These are phyloP conservation scores for Plectosphaerella sp. DNA, from an alignment of 2,329 filamentous ascomycete genomes.

Conservation along the genomic window DNA sequence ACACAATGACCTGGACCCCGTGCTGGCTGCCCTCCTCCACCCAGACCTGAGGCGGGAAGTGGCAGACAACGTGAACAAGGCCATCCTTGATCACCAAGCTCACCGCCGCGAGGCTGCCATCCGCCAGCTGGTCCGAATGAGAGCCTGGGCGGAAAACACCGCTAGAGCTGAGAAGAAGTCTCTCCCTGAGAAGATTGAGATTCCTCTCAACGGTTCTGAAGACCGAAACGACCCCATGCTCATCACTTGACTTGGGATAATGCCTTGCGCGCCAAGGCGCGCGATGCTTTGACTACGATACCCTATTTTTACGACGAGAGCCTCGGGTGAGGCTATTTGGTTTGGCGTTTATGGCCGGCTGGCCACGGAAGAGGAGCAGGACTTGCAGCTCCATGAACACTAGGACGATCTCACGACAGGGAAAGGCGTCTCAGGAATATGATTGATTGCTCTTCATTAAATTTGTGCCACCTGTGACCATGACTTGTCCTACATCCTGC, in stretches of 20 bases:
- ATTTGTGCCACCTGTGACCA: no score
- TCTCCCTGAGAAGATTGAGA: conserved; percentile 32
- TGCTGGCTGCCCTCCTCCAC: conserved; percentile 72
- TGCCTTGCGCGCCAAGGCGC: no score
- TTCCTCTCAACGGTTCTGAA: conserved; percentile 29
- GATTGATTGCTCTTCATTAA: no score
- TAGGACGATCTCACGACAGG: no score
- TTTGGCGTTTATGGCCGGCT: no score
- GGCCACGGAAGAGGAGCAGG: no score
- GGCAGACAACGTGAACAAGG: conserved; percentile 85
- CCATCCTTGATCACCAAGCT: conserved; percentile 72
- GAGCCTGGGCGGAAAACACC: conserved; percentile 77
- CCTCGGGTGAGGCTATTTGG: no score
- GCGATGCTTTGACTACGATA: no score
- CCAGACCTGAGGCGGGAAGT: conserved; percentile 76
- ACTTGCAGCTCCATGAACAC: no score
- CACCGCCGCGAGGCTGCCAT: conserved; percentile 76
- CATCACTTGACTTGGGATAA: conserved; percentile 1
- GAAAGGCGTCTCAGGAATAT: no score
- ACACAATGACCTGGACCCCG: conserved; percentile 70
- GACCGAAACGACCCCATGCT: conserved; percentile 10
- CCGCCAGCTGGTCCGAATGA: conserved; percentile 72
- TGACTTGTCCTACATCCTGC: no score
- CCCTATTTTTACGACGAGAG: no score
- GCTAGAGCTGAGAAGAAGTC: conserved; percentile 40